These are phyloP conservation scores for Taphrina flavorubra DNA, from an alignment of 1,139 yeast genomes.

Conservation along the genomic window DNA sequence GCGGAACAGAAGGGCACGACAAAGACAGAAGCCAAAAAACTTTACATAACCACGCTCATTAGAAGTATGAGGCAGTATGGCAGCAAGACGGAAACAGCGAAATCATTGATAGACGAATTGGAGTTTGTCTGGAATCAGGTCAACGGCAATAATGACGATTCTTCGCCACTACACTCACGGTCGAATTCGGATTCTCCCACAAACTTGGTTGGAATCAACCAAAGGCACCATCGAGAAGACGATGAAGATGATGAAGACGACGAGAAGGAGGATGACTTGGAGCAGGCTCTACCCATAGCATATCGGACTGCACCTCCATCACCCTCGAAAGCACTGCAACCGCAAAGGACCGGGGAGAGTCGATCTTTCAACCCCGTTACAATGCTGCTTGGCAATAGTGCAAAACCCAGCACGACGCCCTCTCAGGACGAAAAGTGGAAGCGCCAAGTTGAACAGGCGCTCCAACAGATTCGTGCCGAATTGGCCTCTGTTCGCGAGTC, in stretches of 20 bases:
- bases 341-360: constrained; percentile 21
- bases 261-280: constrained; percentile 35
- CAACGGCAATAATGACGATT: constrained; percentile 52
- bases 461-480: constrained; percentile 38
- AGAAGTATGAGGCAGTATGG: constrained; percentile 77
- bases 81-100: constrained; percentile 68
- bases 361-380: constrained; percentile 6
- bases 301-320: constrained; percentile 37
- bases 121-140: constrained; percentile 68
- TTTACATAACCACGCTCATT: constrained; percentile 65
- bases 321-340: constrained; percentile 31
- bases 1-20: constrained; percentile 71
- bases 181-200: constrained; percentile 32
- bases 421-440: constrained; percentile 34
- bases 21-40: constrained; percentile 75
- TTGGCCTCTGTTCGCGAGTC: constrained; percentile 36
- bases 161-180: constrained; percentile 42
- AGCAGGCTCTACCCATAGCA: constrained; percentile 19
- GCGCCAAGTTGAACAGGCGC: constrained; percentile 29
- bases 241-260: constrained; percentile 39
- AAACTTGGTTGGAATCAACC: background rate
- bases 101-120: constrained; percentile 68
- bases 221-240: constrained; percentile 10
- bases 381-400: constrained; percentile 6
- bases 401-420: background rate